Base-by-base conservation (phyloP, 306 rosid species). In the Oxytropis ochrocephala region DNA sequence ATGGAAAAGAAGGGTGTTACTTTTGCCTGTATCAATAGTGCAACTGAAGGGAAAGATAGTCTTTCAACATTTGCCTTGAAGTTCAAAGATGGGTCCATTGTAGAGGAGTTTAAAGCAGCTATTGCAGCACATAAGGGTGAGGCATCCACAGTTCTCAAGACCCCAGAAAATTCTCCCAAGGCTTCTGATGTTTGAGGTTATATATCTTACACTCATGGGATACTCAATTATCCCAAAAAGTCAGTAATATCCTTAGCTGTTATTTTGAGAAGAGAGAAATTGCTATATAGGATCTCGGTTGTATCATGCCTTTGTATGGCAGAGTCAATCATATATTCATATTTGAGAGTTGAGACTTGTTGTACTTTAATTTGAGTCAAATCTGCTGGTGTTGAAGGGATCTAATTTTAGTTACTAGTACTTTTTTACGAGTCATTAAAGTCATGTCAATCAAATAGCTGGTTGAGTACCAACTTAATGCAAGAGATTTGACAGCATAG, bases 1-100 rank as follows among this genome's bases (percentile, higher is more conserved):
- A 94, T 94, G 98, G 97, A 94, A 14, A 91, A 91, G 82, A 90
- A 81, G 70, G 99, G 98, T 42, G 82, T 94, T 16, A 88, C 97
- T 12, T 94, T 94, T 84, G 96, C 97, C 43, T 94, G 98, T 86
- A 47, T 92, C 76, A 92, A 92, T 74, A 92, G 97, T 71, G 78
- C 89, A 1, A 86, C 79, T 43, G 98, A 94, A 66, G 91, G 82
- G 44, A 81, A 85, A 33, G 83, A 68, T 16, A 84, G 93, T 39
- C 89, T 94, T 64, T 85, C 99, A 11, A 94, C 97, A 36, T 81
- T 85, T 75, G 99, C 97, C 50, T 80, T 94, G 86, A 94, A 88
- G 78, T 94, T 94, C 92, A 91, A 84, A 73, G 99, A 94, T 44
- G 85, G 57, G 7, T 78, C 96, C 55, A 68, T 85, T 5, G 86